These are phyloP conservation scores for Fraxinus pennsylvanica DNA, from an alignment of 257 asterid genomes.

Conservation along the genomic window DNA sequence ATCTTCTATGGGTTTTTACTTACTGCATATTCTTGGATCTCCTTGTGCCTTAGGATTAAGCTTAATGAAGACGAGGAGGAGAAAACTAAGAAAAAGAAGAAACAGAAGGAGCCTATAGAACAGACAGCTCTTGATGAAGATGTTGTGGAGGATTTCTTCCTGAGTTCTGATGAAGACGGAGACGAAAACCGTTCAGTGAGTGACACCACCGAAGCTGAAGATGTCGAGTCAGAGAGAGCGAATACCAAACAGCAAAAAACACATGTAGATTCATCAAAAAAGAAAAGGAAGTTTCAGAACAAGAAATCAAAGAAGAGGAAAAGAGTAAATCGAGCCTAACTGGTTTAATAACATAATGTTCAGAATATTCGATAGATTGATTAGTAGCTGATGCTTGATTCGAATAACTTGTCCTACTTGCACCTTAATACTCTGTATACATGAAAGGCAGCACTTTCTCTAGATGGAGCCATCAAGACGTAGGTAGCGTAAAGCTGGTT, in stretches of 20 bases:
- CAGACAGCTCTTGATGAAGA: slow-evolving; percentile 59
- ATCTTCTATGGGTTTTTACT: background rate
- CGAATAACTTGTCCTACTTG: too few species aligned
- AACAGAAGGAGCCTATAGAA: slow-evolving; percentile 31
- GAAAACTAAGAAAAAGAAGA: slow-evolving; percentile 41
- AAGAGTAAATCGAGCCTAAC: slow-evolving; percentile 22
- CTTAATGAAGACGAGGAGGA: slow-evolving; percentile 29
- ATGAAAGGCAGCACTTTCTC: too few species aligned
- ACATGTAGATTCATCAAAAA: slow-evolving; percentile 26
- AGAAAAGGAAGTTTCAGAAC: slow-evolving; percentile 36
- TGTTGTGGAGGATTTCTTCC: slow-evolving; percentile 70
- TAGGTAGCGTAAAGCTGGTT: too few species aligned
- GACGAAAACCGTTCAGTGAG: slow-evolving; percentile 40
- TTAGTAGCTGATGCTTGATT: too few species aligned
- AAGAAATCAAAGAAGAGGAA: slow-evolving; percentile 66
- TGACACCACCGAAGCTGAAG: slow-evolving; percentile 41
- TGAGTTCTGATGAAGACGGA: slow-evolving; percentile 64
- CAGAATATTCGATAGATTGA: too few species aligned
- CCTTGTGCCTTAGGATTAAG: slow-evolving; percentile 35
- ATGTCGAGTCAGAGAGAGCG: slow-evolving; percentile 31
- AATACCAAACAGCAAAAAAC: slow-evolving; percentile 38
- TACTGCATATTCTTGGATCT: background rate
- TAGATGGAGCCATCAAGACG: too few species aligned
- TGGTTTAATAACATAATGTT: background rate
- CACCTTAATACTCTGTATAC: too few species aligned